Evolutionary conservation across 768 basidiomycete species (phyloP).

Genomic region (Nevesoporus exiguus): DNA sequence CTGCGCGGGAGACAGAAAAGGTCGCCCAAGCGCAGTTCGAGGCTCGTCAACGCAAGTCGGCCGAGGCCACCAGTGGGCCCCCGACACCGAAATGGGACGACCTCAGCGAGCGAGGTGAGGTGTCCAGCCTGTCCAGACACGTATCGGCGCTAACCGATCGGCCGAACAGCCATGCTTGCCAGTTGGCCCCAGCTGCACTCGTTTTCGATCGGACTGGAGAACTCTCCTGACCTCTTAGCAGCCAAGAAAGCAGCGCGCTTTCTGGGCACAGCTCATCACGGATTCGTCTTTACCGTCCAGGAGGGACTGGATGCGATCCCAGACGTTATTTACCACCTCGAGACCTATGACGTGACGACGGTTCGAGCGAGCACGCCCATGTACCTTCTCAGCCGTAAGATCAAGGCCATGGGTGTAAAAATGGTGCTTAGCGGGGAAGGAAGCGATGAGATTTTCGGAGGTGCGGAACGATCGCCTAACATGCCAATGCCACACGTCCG

Average conservation of each 20-base stretch:
- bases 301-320: conserved; percentile 96
- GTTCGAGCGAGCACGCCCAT: conserved; percentile 97
- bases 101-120: conserved; percentile 54
- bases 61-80: conserved; percentile 53
- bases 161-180: conserved; percentile 58
- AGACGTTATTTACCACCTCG: conserved; percentile 96
- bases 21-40: conserved; percentile 77
- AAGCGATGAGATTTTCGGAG: conserved; percentile 96
- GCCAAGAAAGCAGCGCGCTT: conserved; percentile 91
- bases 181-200: conserved; percentile 97
- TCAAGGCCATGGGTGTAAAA: conserved; percentile 99
- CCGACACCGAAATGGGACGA: conserved; percentile 46
- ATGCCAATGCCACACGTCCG: neutral
- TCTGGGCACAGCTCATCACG: conserved; percentile 94
- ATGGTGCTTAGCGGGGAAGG: conserved; percentile 99
- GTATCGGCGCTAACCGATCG: conserved; percentile 1
- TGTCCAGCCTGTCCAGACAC: conserved; percentile 3
- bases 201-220: conserved; percentile 92
- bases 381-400: conserved; percentile 97
- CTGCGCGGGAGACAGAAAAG: conserved; percentile 92
- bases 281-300: conserved; percentile 97
- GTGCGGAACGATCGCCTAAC: conserved; percentile 38
- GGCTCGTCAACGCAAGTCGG: conserved; percentile 56
- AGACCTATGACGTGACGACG: conserved; percentile 99
- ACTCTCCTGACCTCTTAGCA: conserved; percentile 92